Percentiles rank a stretch among this genome's conserved stretches.
These are phyloP conservation scores for Bidens hawaiensis DNA, from an alignment of 140 eudicot genomes.

Conservation along the genomic window DNA sequence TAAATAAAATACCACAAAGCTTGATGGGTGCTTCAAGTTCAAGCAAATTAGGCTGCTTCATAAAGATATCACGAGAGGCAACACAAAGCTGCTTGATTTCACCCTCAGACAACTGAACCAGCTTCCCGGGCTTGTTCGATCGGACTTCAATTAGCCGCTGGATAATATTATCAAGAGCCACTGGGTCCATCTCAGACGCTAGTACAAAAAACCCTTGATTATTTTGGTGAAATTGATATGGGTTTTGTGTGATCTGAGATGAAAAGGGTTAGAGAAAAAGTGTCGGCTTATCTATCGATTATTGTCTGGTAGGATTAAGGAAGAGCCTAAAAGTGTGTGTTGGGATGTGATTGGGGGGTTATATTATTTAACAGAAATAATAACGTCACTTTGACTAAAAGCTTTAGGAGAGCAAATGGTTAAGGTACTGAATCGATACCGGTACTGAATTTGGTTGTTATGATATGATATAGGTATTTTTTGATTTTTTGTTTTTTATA, in stretches of 20 bases:
- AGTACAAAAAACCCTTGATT: not conserved
- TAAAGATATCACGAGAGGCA: constrained; percentile 73
- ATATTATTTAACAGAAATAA: too few relatives aligned
- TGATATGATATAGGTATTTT: too few relatives aligned
- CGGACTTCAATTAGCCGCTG: constrained; percentile 81
- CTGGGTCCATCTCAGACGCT: constrained; percentile 51
- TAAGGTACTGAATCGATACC: too few relatives aligned
- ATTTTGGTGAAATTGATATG: too few relatives aligned
- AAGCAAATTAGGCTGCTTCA: constrained; percentile 80
- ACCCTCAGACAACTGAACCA: constrained; percentile 76
- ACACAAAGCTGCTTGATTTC: constrained; percentile 94
- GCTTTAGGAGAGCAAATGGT: too few relatives aligned
- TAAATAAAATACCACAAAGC: constrained; percentile 67
- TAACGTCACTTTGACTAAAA: too few relatives aligned
- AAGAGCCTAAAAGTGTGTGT: not conserved
- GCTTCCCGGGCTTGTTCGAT: constrained; percentile 65
- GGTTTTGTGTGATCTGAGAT: too few relatives aligned
- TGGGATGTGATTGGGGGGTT: not conserved
- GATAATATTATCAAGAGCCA: constrained; percentile 58
- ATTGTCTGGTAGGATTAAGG: not conserved
- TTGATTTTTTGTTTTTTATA: too few relatives aligned
- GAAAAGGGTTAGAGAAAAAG: not conserved
- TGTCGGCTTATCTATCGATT: not conserved
- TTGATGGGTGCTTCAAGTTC: constrained; percentile 95
- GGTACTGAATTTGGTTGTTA: too few relatives aligned